Evolutionary conservation across 805 yeast species (phyloP).

Genomic region (Zygotorulaspora danielsina): DNA sequence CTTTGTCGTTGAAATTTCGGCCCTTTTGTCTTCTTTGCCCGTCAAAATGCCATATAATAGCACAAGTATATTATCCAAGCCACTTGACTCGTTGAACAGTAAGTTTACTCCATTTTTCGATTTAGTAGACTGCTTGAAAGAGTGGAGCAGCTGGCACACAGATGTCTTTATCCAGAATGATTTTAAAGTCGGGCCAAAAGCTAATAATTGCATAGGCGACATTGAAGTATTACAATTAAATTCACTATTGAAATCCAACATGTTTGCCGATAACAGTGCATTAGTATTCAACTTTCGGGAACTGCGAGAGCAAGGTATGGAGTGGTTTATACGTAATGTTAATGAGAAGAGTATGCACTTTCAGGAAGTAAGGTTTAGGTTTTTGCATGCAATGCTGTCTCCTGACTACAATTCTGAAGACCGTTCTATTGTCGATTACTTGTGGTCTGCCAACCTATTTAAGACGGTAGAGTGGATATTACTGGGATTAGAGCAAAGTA

Average conservation of each 20-base stretch:
- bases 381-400: constrained; percentile 29
- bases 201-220: constrained; percentile 5
- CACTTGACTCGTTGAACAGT: neutral
- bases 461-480: constrained; percentile 34
- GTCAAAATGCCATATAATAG: constrained; percentile 10
- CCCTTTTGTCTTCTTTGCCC: constrained; percentile 8
- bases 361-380: constrained; percentile 37
- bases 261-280: constrained; percentile 22
- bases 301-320: constrained; percentile 15
- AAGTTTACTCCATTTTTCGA: constrained; percentile 20
- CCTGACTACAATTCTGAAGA: constrained; percentile 8
- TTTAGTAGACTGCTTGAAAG: constrained; percentile 33
- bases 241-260: constrained; percentile 33
- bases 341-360: constrained; percentile 34
- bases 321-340: constrained; percentile 26
- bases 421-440: constrained; percentile 37
- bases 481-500: constrained; percentile 29
- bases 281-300: constrained; percentile 16
- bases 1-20: constrained; percentile 21
- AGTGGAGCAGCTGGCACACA: constrained; percentile 37
- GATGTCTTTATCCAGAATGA: constrained; percentile 29
- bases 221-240: constrained; percentile 27
- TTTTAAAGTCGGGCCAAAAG: constrained; percentile 6
- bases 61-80: constrained; percentile 10
- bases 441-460: constrained; percentile 40